phyloP scores from a whole-genome alignment of 164 flowering plant species.

The Aristolochia fimbriata region DNA sequence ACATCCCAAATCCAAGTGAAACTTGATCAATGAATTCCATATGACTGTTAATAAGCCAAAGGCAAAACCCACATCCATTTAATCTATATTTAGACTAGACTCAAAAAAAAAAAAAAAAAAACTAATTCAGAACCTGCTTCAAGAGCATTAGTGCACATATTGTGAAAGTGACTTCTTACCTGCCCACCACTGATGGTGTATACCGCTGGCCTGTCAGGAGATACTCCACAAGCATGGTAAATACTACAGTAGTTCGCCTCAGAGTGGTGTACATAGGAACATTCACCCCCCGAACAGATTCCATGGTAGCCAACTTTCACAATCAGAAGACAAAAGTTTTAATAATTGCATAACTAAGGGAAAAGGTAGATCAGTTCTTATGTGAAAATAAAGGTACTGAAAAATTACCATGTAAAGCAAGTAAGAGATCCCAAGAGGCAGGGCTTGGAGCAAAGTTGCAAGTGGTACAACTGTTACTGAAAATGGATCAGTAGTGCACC shows the following conservation, averaged over 20 bases:
- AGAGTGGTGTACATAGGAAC: conserved; percentile 96
- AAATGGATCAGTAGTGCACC: conserved; percentile 14
- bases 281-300: conserved; percentile 70
- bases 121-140: too few relatives aligned
- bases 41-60: too few relatives aligned
- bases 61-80: too few relatives aligned
- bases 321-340: not conserved
- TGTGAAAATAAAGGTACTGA: not conserved
- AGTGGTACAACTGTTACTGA: conserved; percentile 33
- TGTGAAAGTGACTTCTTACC: conserved; percentile 28
- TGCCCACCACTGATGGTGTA: conserved; percentile 40
- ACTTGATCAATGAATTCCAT: too few relatives aligned
- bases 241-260: conserved; percentile 76
- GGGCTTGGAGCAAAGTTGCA: conserved; percentile 43
- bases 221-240: conserved; percentile 76
- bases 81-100: too few relatives aligned
- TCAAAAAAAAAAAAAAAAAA: too few relatives aligned
- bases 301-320: conserved; percentile 69
- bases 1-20: too few relatives aligned
- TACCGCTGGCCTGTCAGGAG: conserved; percentile 51
- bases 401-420: conserved; percentile 71
- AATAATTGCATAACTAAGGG: not conserved
- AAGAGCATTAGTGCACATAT: too few relatives aligned
- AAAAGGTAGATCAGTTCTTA: not conserved
- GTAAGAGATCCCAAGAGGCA: conserved; percentile 57